Conservation (phyloP, 495 filamentous ascomycete genomes). For the Apodospora peruviana region DNA sequence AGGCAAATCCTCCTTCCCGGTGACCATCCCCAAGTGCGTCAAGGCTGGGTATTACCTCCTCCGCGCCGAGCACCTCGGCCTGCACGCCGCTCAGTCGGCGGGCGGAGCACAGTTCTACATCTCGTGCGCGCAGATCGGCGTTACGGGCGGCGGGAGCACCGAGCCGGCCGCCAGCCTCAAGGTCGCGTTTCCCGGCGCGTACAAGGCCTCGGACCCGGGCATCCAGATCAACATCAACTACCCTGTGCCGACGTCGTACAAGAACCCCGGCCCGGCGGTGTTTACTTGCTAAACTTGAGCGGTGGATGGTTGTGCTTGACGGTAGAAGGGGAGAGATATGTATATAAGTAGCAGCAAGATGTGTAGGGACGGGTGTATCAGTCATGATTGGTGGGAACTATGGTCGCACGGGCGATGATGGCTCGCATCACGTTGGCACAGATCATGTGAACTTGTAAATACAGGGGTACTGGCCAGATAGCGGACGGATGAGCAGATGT, state of each 20-base stretch:
- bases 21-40: slow-evolving; percentile 43
- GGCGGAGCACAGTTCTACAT: slow-evolving; percentile 51
- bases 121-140: slow-evolving; percentile 33
- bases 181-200: slow-evolving; percentile 37
- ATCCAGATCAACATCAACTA: slow-evolving; percentile 42
- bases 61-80: slow-evolving; percentile 53
- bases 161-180: slow-evolving; percentile 21
- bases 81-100: slow-evolving; percentile 37
- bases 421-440: too few relatives aligned
- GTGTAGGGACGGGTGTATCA: background rate
- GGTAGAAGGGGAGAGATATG: background rate
- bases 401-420: too few relatives aligned
- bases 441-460: too few relatives aligned
- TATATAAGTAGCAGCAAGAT: background rate
- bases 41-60: slow-evolving; percentile 52
- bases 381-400: too few relatives aligned
- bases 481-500: too few relatives aligned
- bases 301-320: background rate
- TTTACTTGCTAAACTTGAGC: slow-evolving; percentile 28
- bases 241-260: slow-evolving; percentile 36
- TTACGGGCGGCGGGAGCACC: slow-evolving; percentile 35
- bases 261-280: slow-evolving; percentile 37
- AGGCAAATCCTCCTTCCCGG: slow-evolving; percentile 29
- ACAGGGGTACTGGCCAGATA: too few relatives aligned
- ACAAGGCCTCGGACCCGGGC: slow-evolving; percentile 34